These are phyloP conservation scores for Suaeda aralocaspica DNA, from an alignment of 148 eudicot species.

Conservation along the genomic window DNA sequence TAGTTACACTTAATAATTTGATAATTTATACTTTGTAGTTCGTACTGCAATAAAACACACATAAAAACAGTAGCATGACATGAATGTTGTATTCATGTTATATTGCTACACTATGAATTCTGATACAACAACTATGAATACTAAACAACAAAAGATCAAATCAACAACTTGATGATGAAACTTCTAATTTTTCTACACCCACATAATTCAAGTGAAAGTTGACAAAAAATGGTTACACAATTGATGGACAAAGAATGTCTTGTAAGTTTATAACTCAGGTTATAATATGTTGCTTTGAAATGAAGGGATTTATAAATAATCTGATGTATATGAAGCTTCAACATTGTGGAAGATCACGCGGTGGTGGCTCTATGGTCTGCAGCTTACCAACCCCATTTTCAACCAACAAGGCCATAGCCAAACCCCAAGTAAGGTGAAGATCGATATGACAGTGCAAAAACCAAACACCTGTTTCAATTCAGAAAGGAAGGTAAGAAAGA, in stretches of 20 bases:
- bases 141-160: not conserved
- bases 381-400: constrained; percentile 65
- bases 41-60: too few relatives aligned
- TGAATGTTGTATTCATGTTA: too few relatives aligned
- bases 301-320: not conserved
- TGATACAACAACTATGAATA: not conserved
- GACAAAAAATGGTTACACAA: not conserved
- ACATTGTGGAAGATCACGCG: constrained; percentile 83
- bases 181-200: not conserved
- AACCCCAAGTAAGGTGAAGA: constrained; percentile 71
- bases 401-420: constrained; percentile 72
- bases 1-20: too few relatives aligned
- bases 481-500: not conserved
- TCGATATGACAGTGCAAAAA: constrained; percentile 91
- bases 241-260: not conserved
- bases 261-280: not conserved
- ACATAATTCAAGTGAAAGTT: not conserved
- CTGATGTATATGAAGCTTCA: constrained; percentile 16
- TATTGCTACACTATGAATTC: not conserved
- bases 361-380: constrained; percentile 66
- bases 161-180: not conserved
- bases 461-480: constrained; percentile 64
- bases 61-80: not conserved
- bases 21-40: too few relatives aligned
- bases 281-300: not conserved